Percentiles rank a stretch among this genome's conserved stretches.
Evolutionary conservation across 2,329 filamentous ascomycete species (phyloP).

Genomic region (Cryphonectria parasitica): DNA sequence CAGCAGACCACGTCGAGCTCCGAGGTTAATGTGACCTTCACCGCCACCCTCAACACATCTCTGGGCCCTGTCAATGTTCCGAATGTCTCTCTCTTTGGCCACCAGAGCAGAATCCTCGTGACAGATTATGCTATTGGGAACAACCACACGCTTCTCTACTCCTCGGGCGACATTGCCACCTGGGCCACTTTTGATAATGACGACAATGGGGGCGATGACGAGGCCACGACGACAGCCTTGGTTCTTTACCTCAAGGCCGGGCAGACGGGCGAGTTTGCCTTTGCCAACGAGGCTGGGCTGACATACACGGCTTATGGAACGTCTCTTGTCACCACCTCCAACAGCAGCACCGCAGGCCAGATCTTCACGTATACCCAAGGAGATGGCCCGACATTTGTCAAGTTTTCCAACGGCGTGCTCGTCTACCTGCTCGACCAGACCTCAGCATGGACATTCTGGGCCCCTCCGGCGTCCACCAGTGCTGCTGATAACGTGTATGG

Average conservation of each 20-base stretch:
- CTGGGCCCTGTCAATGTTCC: conserved; percentile 47
- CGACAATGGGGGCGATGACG: not conserved
- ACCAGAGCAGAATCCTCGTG: conserved; percentile 58
- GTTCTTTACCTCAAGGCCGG: conserved; percentile 54
- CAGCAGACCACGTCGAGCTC: conserved; percentile 52
- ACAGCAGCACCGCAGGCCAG: conserved; percentile 36
- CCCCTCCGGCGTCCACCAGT: conserved; percentile 45
- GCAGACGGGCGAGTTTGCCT: conserved; percentile 53
- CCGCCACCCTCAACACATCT: conserved; percentile 52
- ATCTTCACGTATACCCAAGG: conserved; percentile 52
- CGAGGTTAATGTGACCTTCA: conserved; percentile 48
- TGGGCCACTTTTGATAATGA: conserved; percentile 49
- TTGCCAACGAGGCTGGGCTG: conserved; percentile 44
- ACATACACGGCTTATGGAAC: conserved; percentile 47
- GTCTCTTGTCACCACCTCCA: conserved; percentile 39
- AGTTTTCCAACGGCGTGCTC: conserved; percentile 53
- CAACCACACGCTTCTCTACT: conserved; percentile 51
- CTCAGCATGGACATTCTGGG: conserved; percentile 61
- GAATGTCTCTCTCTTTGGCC: conserved; percentile 52
- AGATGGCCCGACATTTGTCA: conserved; percentile 49
- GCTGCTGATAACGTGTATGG: conserved; percentile 45
- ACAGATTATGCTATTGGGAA: conserved; percentile 54
- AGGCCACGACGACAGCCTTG: conserved; percentile 41
- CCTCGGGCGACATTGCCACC: conserved; percentile 54
- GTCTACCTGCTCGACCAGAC: conserved; percentile 57